Base-by-base conservation (phyloP, 208 protist genomes). In the Crithidia sp. region DNA sequence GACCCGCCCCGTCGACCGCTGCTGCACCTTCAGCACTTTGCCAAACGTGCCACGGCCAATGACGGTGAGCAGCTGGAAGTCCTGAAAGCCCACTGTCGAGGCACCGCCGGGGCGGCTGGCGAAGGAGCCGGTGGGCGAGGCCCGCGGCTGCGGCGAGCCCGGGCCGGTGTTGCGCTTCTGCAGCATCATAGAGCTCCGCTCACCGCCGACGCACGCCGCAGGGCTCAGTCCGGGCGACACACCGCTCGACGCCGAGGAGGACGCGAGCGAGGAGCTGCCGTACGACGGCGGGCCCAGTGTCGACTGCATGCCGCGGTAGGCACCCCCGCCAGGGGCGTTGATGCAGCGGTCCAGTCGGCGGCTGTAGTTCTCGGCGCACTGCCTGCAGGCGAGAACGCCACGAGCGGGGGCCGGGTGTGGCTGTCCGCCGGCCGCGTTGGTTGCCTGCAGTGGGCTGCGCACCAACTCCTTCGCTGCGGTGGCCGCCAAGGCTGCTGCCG, bases 11-110 rank as follows among this genome's bases (percentile, higher is more conserved):
- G 77, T 85, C 7, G 81, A 71, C 71, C 77, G 77, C 52, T 83
- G 69, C 41, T 80, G 69, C 36, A 98, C 96, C 73, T 98, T 96
- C 37, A 98, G 87, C 19, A 99, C 97, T 50, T 97, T 95, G n/a
- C 96, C 96, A 75, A 99, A 98, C 47, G 93, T 95, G 39, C 97
- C 97, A 40, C 87, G 83, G 17, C 97, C 97, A 17, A 99, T 72
- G 7, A 97, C 84, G 0, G 87, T 95, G 36, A 98, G 67, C 7
- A 97, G 79, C 56, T 95, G 70, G 86, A 98, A 98, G 78, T 98
- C 90, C 16, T 83, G 62, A 36, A 95, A 72, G 19, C 67, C 76
- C 0, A 95, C 80, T 60, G 77, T 62, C 7, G 77, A 82, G 4
- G 55, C 41, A 2, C 36, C 63, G 9, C 43, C 61, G 19, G 55